phyloP scores from a whole-genome alignment of 1,139 yeast genomes.

The Saccharomycopsis crataegensis region DNA sequence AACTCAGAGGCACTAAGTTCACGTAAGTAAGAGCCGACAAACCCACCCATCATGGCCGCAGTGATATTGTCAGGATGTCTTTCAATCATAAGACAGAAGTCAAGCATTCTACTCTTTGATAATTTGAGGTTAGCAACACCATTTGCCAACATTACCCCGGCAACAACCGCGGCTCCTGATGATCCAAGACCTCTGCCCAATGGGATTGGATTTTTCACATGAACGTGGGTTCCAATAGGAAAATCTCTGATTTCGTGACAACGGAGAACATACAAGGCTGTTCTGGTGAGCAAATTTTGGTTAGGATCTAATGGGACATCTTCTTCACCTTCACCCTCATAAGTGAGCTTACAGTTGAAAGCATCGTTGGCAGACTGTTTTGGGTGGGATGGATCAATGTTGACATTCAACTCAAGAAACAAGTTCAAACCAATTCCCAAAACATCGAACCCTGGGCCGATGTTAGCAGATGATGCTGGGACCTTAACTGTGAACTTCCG shows the following conservation, averaged over 20 bases:
- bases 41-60: conserved; percentile 99
- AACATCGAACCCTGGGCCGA: conserved; percentile 98
- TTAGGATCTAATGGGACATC: conserved; percentile 73
- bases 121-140: conserved; percentile 70
- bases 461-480: conserved; percentile 96
- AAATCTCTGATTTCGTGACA: conserved; percentile 69
- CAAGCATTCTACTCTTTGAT: conserved; percentile 76
- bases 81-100: conserved; percentile 93
- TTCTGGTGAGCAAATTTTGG: conserved; percentile 78
- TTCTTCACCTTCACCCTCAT: conserved; percentile 70
- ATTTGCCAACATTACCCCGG: conserved; percentile 89
- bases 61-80: conserved; percentile 98
- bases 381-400: conserved; percentile 44
- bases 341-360: conserved; percentile 60
- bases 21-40: conserved; percentile 88
- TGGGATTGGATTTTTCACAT: conserved; percentile 85
- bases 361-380: conserved; percentile 39
- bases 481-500: conserved; percentile 57
- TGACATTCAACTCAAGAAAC: conserved; percentile 62
- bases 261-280: conserved; percentile 84
- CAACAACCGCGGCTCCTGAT: conserved; percentile 98
- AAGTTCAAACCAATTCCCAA: conserved; percentile 81
- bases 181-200: conserved; percentile 96
- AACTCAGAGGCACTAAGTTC: conserved; percentile 67
- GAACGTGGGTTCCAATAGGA: conserved; percentile 78